A percentile compares a stretch with the other conserved stretches of the same genome.
These are phyloP conservation scores for Naganishia liquefaciens DNA, from an alignment of 1,284 basidiomycete genomes.

Conservation along the genomic window DNA sequence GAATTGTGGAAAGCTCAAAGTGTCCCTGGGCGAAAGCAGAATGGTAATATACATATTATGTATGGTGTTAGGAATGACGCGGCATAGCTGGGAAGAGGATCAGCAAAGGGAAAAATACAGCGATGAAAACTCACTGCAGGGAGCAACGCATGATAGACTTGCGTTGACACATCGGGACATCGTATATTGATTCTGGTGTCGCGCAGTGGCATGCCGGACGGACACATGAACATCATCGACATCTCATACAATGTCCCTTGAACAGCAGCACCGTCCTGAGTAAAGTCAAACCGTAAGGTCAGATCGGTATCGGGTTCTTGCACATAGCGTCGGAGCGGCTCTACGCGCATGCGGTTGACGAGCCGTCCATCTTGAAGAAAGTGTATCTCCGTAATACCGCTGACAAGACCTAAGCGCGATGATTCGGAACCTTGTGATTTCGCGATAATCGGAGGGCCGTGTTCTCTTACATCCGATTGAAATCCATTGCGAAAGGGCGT, in stretches of 20 bases:
- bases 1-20: conserved; percentile 2
- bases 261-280: background rate
- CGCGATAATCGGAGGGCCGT: background rate
- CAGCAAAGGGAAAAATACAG: background rate
- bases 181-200: background rate
- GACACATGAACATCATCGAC: conserved; percentile 9
- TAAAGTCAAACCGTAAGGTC: conserved; percentile 12
- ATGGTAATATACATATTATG: conserved; percentile 9
- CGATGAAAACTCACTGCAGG: conserved; percentile 2
- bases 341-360: background rate
- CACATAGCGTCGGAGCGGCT: background rate
- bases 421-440: background rate
- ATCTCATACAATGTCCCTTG: conserved; percentile 14
- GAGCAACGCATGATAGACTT: background rate
- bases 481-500: too few species aligned
- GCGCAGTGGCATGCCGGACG: background rate
- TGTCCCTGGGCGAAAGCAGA: background rate
- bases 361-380: conserved; percentile 4
- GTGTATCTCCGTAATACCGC: conserved; percentile 16
- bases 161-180: conserved; percentile 5
- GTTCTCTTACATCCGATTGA: background rate
- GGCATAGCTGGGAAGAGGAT: conserved; percentile 6
- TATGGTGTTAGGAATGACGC: conserved; percentile 10
- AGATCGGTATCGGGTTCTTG: background rate
- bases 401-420: conserved; percentile 1